phyloP scores from a whole-genome alignment of 1,284 basidiomycete genomes.

The Tilletia indica region DNA sequence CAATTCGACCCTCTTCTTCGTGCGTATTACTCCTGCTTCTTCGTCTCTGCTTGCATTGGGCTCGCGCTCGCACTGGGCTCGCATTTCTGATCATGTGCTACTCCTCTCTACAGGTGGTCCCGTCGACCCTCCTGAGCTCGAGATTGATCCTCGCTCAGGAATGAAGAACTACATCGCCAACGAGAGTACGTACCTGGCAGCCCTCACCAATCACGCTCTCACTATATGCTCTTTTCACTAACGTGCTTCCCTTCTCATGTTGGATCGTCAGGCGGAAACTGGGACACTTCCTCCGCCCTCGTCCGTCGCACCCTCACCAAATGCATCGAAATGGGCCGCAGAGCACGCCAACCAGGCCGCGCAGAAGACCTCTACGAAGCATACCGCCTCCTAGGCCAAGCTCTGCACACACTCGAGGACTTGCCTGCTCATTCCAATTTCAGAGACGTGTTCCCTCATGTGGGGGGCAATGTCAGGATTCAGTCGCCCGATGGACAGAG shows the following conservation, averaged over 20 bases:
- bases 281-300: slow-evolving; percentile 84
- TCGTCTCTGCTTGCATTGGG: neutral
- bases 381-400: slow-evolving; percentile 47
- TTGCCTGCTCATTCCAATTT: slow-evolving; percentile 77
- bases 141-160: slow-evolving; percentile 79
- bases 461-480: slow-evolving; percentile 74
- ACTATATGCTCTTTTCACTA: neutral
- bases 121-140: slow-evolving; percentile 74
- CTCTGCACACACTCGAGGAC: slow-evolving; percentile 77
- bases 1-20: slow-evolving; percentile 74
- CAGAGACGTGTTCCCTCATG: slow-evolving; percentile 78
- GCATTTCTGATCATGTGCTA: too few relatives aligned
- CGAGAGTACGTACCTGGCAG: slow-evolving; percentile 49
- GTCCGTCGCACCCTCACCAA: slow-evolving; percentile 74
- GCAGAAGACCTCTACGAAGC: slow-evolving; percentile 71
- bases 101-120: slow-evolving; percentile 60
- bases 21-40: neutral
- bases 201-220: neutral
- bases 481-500: slow-evolving; percentile 73
- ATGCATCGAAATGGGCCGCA: slow-evolving; percentile 65
- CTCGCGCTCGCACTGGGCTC: too few relatives aligned
- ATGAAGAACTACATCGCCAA: slow-evolving; percentile 98
- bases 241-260: neutral
- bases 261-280: slow-evolving; percentile 58
- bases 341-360: slow-evolving; percentile 63